phyloP scores from a whole-genome alignment of 345 rosid species.

The Melastoma malabathricum region DNA sequence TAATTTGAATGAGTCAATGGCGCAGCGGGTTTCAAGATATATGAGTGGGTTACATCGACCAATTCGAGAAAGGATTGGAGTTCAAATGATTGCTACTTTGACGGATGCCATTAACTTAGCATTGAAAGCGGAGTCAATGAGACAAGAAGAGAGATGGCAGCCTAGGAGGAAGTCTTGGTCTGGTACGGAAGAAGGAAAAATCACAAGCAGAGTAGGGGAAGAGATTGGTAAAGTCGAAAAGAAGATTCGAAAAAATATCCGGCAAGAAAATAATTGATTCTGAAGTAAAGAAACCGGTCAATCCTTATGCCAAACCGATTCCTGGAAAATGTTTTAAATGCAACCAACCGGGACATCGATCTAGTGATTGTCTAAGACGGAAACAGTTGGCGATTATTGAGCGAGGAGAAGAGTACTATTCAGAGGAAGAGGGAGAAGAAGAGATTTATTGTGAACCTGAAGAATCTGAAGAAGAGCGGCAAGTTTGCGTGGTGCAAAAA shows the following conservation, averaged over 20 bases:
- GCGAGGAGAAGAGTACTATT: neutral
- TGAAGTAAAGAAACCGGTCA: fast-evolving
- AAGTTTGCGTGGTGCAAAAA: no score
- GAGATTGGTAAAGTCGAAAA: neutral
- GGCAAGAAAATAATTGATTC: fast-evolving
- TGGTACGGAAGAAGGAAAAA: no score
- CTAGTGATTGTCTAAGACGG: neutral
- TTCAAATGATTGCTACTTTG: neutral
- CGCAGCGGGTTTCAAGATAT: neutral
- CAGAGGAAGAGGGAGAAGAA: neutral
- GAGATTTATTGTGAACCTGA: neutral
- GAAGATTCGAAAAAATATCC: neutral
- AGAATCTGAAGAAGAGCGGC: neutral
- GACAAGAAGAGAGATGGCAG: no score
- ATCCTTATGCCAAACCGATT: neutral
- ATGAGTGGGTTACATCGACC: neutral
- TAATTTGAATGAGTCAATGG: neutral
- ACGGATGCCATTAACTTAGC: neutral
- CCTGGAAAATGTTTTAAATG: no score
- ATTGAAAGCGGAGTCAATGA: no score
- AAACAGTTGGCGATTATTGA: neutral
- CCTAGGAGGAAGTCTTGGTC: no score
- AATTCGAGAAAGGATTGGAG: neutral
- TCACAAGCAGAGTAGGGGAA: no score
- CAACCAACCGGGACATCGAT: neutral